Percentiles rank a stretch among this genome's conserved stretches.
Evolutionary conservation across 2,329 filamentous ascomycete genomes (phyloP).

Genomic region (Diaporthe citri): DNA sequence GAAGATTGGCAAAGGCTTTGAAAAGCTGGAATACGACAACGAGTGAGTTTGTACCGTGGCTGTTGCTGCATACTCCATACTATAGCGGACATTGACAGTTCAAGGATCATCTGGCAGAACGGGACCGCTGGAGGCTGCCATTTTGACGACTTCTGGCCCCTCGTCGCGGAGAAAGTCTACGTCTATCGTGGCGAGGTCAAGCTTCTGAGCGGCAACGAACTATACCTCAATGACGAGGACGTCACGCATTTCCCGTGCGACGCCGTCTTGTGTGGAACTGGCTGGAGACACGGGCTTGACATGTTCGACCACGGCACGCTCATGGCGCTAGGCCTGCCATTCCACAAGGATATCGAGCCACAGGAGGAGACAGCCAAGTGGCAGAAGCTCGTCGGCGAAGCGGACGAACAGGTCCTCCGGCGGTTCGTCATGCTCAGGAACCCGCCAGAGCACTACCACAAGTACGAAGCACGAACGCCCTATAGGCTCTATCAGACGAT

Average conservation of each 20-base stretch:
- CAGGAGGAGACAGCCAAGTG: neutral
- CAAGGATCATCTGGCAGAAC: neutral
- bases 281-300: neutral
- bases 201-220: neutral
- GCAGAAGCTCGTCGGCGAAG: neutral
- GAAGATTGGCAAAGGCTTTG: neutral
- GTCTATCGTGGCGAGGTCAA: neutral
- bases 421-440: conserved; percentile 9
- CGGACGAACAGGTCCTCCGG: neutral
- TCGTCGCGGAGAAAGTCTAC: neutral
- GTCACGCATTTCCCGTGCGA: neutral
- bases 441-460: neutral
- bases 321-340: neutral
- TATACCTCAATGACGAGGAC: neutral
- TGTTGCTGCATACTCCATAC: neutral
- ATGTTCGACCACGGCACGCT: neutral
- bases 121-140: neutral
- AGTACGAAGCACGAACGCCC: neutral
- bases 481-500: neutral
- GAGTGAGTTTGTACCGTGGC: neutral
- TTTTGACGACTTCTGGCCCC: conserved; percentile 10
- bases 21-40: neutral
- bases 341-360: neutral
- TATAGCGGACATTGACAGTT: neutral
- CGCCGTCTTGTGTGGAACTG: neutral